phyloP scores from a whole-genome alignment of 352 stramenopile species.

The Pythium sukuiense region DNA sequence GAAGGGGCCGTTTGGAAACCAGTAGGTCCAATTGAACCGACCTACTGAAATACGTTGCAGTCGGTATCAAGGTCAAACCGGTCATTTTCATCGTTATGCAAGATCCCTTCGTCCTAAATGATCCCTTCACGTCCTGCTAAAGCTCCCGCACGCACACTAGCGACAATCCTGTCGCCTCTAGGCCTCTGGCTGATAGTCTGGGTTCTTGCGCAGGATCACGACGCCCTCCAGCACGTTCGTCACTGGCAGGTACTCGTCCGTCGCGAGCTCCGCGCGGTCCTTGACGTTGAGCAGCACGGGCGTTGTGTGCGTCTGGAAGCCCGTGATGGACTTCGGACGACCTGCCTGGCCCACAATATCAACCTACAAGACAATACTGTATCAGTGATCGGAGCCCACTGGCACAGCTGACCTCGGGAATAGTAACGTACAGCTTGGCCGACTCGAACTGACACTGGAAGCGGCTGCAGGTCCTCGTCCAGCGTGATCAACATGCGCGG shows the following conservation, averaged over 20 bases:
- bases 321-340: conserved; percentile 99
- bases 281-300: conserved; percentile 97
- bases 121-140: conserved; percentile 3
- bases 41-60: background rate
- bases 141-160: conserved; percentile 1
- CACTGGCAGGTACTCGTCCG: conserved; percentile 96
- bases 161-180: conserved; percentile 29
- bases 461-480: conserved; percentile 95
- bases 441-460: conserved; percentile 97
- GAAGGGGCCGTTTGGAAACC: background rate
- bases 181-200: conserved; percentile 85
- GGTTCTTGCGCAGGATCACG: conserved; percentile 98
- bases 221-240: conserved; percentile 98
- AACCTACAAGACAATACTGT: conserved; percentile 50
- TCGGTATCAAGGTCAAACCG: background rate
- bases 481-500: conserved; percentile 98
- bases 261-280: conserved; percentile 98
- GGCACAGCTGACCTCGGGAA: background rate
- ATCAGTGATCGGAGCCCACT: background rate
- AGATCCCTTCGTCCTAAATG: conserved; percentile 9
- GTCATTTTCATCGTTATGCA: conserved; percentile 5
- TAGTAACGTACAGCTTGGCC: conserved; percentile 92
- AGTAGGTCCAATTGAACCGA: background rate
- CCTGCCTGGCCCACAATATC: conserved; percentile 99
- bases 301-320: conserved; percentile 99